Evolutionary conservation across 1,139 yeast species (phyloP).

Genomic region (Yamadazyma epiphylla): DNA sequence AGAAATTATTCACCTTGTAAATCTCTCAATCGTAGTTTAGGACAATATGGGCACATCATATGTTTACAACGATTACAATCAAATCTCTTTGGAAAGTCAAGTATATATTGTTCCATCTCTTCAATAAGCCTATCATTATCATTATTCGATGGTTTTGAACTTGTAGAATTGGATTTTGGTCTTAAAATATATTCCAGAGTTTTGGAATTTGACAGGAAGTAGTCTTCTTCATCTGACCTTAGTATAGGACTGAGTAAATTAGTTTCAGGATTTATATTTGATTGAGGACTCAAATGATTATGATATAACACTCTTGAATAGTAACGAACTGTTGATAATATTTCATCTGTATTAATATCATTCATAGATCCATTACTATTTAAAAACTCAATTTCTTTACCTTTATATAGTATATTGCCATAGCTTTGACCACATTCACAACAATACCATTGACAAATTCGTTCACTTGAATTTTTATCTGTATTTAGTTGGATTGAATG

Average conservation of each 20-base stretch:
- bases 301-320: constrained; percentile 27
- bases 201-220: background rate
- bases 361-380: background rate
- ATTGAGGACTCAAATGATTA: constrained; percentile 11
- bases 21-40: constrained; percentile 41
- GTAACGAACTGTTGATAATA: constrained; percentile 19
- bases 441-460: constrained; percentile 52
- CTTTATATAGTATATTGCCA: constrained; percentile 36
- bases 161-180: background rate
- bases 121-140: constrained; percentile 8
- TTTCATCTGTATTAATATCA: background rate
- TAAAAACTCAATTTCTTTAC: constrained; percentile 9
- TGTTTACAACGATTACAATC: constrained; percentile 47
- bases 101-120: constrained; percentile 17
- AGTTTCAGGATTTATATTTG: no score
- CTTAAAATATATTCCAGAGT: background rate
- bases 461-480: constrained; percentile 22
- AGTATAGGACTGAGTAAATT: constrained; percentile 3
- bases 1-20: constrained; percentile 11
- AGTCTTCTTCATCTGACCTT: constrained; percentile 4
- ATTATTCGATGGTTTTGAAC: background rate
- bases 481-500: no score
- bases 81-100: constrained; percentile 21
- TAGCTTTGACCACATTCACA: constrained; percentile 51
- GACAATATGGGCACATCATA: constrained; percentile 55